Base-by-base conservation (phyloP, 352 stramenopile species). In the Globisporangium nagaii region DNA sequence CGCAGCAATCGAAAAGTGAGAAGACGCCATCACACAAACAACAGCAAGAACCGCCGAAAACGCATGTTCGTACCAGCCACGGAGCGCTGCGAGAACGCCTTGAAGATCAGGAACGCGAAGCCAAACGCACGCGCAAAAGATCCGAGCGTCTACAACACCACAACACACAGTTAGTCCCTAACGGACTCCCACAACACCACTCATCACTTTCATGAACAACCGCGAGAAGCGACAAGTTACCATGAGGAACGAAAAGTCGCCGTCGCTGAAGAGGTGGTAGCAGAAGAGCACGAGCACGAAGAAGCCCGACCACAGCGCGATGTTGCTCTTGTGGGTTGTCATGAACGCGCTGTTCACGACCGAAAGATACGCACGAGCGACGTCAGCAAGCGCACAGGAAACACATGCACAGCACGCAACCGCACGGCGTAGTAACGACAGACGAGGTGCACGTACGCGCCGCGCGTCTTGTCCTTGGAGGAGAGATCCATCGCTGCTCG, bases 171-270 rank as follows among this genome's bases (percentile, higher is more conserved):
- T 47, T 47, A 32, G 15, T 6, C 11, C 1, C n/a, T 9, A 17
- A n/a, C n/a, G n/a, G n/a, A n/a, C n/a, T n/a, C n/a, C n/a, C n/a
- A n/a, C n/a, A n/a, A n/a, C n/a, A n/a, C n/a, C n/a, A n/a, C n/a
- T n/a, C 20, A 20, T 13, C 41, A 22, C 2, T 19, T 6, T 31
- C 27, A 42, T 15, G 17, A 27, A 41, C 35, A 47, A 20, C 25
- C 19, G 42, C 10, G 15, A 1, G 22, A 15, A 19, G 12, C n/a
- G 4, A 42, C 27, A 20, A 43, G 57, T 45, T 48, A 97, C 89
- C 92, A 99, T 98, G 13, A 99, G 79, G 68, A 99, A 99, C 40
- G 95, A 99, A 70, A 99, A 99, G 71, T 99, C 97, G 30, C 96
- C 96, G 68, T 98, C 95, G 37, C 90, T 98, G 53, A 99, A 89